Evolutionary conservation across 139 green algal species (phyloP), one percentile per base, ranked within the genome.

Genomic region (Coccomyxa sp.): DNA sequence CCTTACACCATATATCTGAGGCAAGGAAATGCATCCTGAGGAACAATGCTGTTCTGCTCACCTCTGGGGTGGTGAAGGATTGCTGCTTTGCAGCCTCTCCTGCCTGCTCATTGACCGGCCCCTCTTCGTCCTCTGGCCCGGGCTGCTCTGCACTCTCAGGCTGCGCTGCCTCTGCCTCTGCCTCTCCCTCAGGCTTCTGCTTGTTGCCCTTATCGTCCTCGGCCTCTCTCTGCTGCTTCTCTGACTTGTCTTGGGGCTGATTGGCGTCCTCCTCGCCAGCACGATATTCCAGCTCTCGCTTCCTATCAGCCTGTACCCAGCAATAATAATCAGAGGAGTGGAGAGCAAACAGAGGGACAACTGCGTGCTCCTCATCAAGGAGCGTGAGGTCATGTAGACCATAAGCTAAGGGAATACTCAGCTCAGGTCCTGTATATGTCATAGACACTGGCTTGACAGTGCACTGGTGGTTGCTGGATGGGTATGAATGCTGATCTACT

Each of bases 231-330:
- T 73, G 35, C 55, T 64, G n/a, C n/a, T n/a, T n/a, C n/a, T n/a
- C n/a, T n/a, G n/a, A n/a, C 77, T 90, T 84, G 44, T 87, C 78
- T 74, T 86, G 44, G 0, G 58, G n/a, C 22, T 50, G 29, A 7
- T 29, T 81, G 50, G 55, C 76, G n/a, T 90, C 77, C 70, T 92
- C 79, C 55, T 86, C 77, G 4, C 88, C 90, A 0, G 86, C 76
- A 39, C 78, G 88, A 69, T 96, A 95, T 31, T 97, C 89, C 36
- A 94, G 82, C 35, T 94, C 78, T 14, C 80, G 88, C 81, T 91
- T 92, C 83, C 95, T 90, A 18, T 91, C 84, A 31, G 93, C 91
- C 80, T 92, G 78, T 7, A 22, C 50, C 22, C 50, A 64, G 18
- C 50, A 22, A n/a, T n/a, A n/a, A n/a, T n/a, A n/a, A n/a, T n/a